phyloP scores from a whole-genome alignment of 441 rosid genomes.

The Manihot esculenta region DNA sequence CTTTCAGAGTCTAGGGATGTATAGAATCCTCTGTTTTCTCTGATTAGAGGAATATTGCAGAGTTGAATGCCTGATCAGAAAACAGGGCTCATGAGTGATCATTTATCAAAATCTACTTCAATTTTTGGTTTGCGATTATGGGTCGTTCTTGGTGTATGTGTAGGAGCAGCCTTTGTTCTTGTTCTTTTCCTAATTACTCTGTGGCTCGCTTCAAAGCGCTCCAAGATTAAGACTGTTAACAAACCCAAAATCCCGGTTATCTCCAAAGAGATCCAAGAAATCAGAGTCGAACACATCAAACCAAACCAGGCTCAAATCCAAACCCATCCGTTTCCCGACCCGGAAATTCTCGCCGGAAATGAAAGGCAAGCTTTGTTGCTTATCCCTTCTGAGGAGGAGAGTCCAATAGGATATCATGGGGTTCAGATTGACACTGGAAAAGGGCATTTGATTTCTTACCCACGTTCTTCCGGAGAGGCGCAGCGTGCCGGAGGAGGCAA shows the following conservation, averaged over 20 bases:
- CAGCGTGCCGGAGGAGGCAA: conserved; percentile 31
- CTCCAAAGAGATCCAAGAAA: conserved; percentile 62
- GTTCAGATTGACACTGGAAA: conserved; percentile 52
- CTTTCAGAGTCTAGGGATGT: neutral
- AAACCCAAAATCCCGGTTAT: conserved; percentile 43
- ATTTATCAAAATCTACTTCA: conserved; percentile 65
- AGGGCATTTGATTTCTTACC: conserved; percentile 42
- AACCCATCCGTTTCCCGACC: conserved; percentile 22
- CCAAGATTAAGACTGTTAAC: conserved; percentile 27
- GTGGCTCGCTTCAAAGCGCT: conserved; percentile 68
- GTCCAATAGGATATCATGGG: conserved; percentile 32
- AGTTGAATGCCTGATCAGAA: conserved; percentile 31
- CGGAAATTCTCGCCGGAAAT: conserved; percentile 24
- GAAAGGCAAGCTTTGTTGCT: conserved; percentile 35
- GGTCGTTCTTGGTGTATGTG: conserved; percentile 82
- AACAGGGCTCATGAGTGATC: conserved; percentile 39
- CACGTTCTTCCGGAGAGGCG: conserved; percentile 27
- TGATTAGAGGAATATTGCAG: conserved; percentile 22
- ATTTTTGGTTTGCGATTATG: conserved; percentile 72
- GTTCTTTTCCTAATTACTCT: conserved; percentile 77
- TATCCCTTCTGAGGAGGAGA: conserved; percentile 41
- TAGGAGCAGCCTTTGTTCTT: conserved; percentile 71
- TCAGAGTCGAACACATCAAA: conserved; percentile 33
- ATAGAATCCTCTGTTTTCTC: neutral
- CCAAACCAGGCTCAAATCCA: conserved; percentile 20